These are phyloP conservation scores for Suhomyces terraborum DNA, from an alignment of 1,139 yeast genomes.

Conservation along the genomic window DNA sequence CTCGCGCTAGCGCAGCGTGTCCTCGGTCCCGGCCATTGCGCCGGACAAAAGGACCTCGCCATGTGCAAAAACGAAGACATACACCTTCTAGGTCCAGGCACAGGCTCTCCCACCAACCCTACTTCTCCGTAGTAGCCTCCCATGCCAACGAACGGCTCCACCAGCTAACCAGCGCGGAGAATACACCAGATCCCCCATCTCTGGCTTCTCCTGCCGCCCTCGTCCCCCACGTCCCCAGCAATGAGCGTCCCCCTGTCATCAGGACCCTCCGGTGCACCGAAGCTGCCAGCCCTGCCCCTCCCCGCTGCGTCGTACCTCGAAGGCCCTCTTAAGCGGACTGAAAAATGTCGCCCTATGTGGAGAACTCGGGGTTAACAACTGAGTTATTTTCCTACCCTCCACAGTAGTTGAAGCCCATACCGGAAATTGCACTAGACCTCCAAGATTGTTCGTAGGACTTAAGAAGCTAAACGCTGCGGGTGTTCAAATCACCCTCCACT, in stretches of 20 bases:
- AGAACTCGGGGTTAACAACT: slow-evolving; percentile 11
- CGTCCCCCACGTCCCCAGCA: no score
- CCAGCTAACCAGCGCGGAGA: neutral
- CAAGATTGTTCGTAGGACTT: no score
- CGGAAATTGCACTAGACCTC: neutral
- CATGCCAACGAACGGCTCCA: neutral
- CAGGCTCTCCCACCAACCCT: slow-evolving; percentile 1
- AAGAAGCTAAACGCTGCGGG: no score
- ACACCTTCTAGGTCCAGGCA: neutral
- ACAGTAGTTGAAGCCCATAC: neutral
- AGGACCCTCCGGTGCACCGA: neutral
- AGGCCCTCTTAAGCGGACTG: neutral
- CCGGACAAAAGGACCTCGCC: slow-evolving; percentile 2
- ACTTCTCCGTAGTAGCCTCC: no score
- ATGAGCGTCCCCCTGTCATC: no score
- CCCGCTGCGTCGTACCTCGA: neutral
- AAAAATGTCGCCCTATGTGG: slow-evolving; percentile 1
- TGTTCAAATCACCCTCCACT: no score
- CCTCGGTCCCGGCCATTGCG: slow-evolving; percentile 2
- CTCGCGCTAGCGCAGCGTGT: no score
- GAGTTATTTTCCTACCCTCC: slow-evolving; percentile 3
- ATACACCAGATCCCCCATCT: neutral
- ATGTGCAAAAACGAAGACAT: neutral
- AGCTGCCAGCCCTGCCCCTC: neutral
- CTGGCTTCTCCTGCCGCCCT: no score